Conservation (phyloP, 768 basidiomycete genomes). For the Piloderma croceum region DNA sequence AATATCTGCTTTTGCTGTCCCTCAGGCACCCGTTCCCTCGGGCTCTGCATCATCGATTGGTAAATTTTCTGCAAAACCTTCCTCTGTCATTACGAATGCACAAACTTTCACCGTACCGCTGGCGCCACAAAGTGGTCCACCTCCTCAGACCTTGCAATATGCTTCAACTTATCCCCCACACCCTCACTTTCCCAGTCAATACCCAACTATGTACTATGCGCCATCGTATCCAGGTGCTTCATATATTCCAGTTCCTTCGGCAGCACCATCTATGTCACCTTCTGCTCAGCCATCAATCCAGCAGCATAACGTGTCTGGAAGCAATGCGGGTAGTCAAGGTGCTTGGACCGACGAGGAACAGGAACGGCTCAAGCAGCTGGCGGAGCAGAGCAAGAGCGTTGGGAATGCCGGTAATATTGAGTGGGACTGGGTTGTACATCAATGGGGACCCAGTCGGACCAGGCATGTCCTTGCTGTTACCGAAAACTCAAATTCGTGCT, state of each 20-base stretch:
- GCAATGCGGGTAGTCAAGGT: constrained; percentile 49
- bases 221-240: constrained; percentile 10
- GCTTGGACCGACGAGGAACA: constrained; percentile 78
- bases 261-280: constrained; percentile 12
- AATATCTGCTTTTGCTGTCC: constrained; percentile 32
- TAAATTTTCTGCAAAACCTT: constrained; percentile 65
- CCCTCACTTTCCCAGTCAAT: constrained; percentile 15
- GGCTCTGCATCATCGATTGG: constrained; percentile 33
- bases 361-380: constrained; percentile 59
- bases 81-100: constrained; percentile 63
- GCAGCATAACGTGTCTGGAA: constrained; percentile 5
- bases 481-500: background rate
- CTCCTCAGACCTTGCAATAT: constrained; percentile 23
- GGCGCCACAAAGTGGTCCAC: constrained; percentile 58
- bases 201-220: constrained; percentile 18
- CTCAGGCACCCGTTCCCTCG: constrained; percentile 22
- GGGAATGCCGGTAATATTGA: constrained; percentile 56
- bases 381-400: constrained; percentile 56
- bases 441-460: constrained; percentile 71
- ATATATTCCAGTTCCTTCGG: constrained; percentile 11
- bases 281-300: constrained; percentile 15
- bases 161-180: constrained; percentile 12
- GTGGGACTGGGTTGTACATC: constrained; percentile 72
- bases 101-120: constrained; percentile 48
- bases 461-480: constrained; percentile 36